These are phyloP conservation scores for Cardamine occulta DNA, from an alignment of 345 rosid genomes.

Conservation along the genomic window DNA sequence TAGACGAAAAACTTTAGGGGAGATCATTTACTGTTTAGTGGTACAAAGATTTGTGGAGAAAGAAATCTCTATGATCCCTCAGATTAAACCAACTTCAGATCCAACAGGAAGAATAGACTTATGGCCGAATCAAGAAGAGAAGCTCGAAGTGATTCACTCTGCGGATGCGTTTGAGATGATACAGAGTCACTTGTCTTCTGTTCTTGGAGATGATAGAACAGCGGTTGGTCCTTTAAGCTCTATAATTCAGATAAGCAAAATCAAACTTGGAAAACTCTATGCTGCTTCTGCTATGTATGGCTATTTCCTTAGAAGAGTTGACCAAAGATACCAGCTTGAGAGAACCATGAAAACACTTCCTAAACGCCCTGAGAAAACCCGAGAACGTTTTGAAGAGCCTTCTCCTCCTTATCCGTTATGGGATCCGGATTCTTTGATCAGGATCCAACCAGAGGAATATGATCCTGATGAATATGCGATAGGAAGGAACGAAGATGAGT, in stretches of 20 bases:
- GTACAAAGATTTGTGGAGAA: slow-evolving; percentile 73
- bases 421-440: slow-evolving; percentile 79
- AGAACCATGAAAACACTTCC: slow-evolving; percentile 87
- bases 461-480: slow-evolving; percentile 37
- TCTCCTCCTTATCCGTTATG: slow-evolving; percentile 57
- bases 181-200: slow-evolving; percentile 76
- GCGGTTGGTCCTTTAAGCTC: slow-evolving; percentile 72
- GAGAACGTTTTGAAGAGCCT: slow-evolving; percentile 50
- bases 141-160: slow-evolving; percentile 86
- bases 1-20: slow-evolving; percentile 64
- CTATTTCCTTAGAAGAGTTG: slow-evolving; percentile 88
- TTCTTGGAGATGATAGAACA: slow-evolving; percentile 74
- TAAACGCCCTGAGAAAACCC: slow-evolving; percentile 51
- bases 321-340: slow-evolving; percentile 87
- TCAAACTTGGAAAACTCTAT: slow-evolving; percentile 85
- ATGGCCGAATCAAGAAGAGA: slow-evolving; percentile 94
- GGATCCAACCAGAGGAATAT: slow-evolving; percentile 53
- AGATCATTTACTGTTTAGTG: slow-evolving; percentile 83
- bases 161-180: slow-evolving; percentile 95
- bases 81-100: slow-evolving; percentile 65
- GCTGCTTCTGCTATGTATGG: slow-evolving; percentile 96
- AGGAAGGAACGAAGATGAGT: slow-evolving; percentile 45
- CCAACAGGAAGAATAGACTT: slow-evolving; percentile 80
- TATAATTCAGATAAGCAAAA: slow-evolving; percentile 77
- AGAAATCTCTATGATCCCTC: slow-evolving; percentile 77